Evolutionary conservation across 306 rosid species (phyloP), one percentile per base, ranked within the genome.

Genomic region (Lathyrus aphaca): DNA sequence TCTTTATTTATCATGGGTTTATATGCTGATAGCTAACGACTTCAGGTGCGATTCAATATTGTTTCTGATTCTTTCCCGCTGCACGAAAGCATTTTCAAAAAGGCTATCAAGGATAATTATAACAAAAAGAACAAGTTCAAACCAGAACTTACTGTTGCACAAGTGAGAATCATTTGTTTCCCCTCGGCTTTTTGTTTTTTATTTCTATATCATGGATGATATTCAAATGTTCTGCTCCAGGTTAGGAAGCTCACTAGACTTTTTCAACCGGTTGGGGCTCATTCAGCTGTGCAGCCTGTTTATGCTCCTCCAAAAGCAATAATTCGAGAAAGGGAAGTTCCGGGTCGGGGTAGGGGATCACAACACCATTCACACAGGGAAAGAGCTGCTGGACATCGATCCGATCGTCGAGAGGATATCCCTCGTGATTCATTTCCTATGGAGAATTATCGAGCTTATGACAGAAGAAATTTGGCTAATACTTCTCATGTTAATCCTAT

Each of bases 101-200:
- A 80, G 86, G 98, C 96, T 16, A 90, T 92, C 80, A 80, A 81
- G 79, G 96, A 92, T 73, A 92, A 88, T 71, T 92, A 89, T 58
- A 49, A 86, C 67, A 85, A 51, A 70, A 84, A 71, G 57, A 35
- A 84, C 56, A 88, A 90, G 86, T 92, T 90, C 82, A 89, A 86
- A 83, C 81, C 86, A 42, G 96, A 90, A 74, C 98, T 88, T 81
- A 85, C 98, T 45, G 35, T 66, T 53, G 73, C 54, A 79, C 96
- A 92, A 90, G 98, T 92, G 66, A 79, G 86, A 71, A 38, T 29
- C 50, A 57, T 40, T 6, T 79, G 32, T 68, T 72, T 15, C 18
- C 16, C 55, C 16, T 18, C 29, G 16, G 27, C 16, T 25, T 21
- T 56, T 50, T 64, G 30, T 56, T 74, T 23, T 79, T 25, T 55